These are phyloP conservation scores for Cardamine occulta DNA, from an alignment of 345 rosid genomes.

Conservation along the genomic window DNA sequence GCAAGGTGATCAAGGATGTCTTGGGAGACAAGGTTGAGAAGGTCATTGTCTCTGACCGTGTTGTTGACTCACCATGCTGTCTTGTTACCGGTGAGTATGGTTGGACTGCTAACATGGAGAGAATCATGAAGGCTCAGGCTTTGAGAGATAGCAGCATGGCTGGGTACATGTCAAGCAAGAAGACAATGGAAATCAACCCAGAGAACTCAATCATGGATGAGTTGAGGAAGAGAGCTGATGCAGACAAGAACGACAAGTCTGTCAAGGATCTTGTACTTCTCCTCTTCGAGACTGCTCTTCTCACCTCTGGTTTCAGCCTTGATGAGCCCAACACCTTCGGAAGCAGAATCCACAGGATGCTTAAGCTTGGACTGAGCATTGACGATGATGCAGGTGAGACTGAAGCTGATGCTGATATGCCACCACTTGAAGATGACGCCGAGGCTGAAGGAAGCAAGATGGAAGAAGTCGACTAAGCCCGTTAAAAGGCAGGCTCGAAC, in stretches of 20 bases:
- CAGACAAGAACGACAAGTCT: slow-evolving; percentile 83
- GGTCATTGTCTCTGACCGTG: slow-evolving; percentile 83
- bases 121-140: slow-evolving; percentile 91
- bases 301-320: slow-evolving; percentile 88
- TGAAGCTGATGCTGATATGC: slow-evolving; percentile 68
- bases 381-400: slow-evolving; percentile 72
- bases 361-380: slow-evolving; percentile 80
- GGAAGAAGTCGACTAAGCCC: slow-evolving; percentile 84
- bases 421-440: slow-evolving; percentile 72
- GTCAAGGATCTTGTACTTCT: slow-evolving; percentile 83
- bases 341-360: slow-evolving; percentile 86
- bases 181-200: slow-evolving; percentile 89
- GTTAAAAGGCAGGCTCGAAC: no score
- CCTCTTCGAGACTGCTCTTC: slow-evolving; percentile 77
- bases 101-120: slow-evolving; percentile 93
- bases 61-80: slow-evolving; percentile 89
- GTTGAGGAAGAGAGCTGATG: slow-evolving; percentile 83
- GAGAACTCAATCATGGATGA: slow-evolving; percentile 90
- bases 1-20: slow-evolving; percentile 88
- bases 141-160: slow-evolving; percentile 88
- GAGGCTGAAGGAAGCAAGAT: slow-evolving; percentile 90
- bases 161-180: slow-evolving; percentile 89
- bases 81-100: slow-evolving; percentile 86
- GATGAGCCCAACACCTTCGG: slow-evolving; percentile 93
- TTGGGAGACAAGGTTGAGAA: slow-evolving; percentile 82